Percentiles rank a stretch among this genome's conserved stretches.
Conservation (phyloP, 805 yeast species). For the Zygoascus flipseniorum region DNA sequence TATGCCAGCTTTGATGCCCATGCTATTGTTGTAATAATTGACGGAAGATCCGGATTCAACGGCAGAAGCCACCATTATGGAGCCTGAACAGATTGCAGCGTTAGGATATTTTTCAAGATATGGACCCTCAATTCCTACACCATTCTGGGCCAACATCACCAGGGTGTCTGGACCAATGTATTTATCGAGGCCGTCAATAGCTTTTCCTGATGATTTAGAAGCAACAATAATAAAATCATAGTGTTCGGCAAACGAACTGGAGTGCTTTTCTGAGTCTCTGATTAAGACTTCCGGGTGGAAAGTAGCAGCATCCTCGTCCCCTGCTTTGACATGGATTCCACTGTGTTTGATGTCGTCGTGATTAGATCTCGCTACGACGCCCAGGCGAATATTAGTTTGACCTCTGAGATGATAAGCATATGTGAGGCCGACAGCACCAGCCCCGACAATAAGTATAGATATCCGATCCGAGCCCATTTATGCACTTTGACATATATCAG, state of each 20-base stretch:
- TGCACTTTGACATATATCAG: too few relatives aligned
- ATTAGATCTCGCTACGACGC: slow-evolving; percentile 11
- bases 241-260: not conserved
- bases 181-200: slow-evolving; percentile 5
- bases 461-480: too few relatives aligned
- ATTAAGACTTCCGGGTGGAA: slow-evolving; percentile 5
- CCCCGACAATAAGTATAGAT: slow-evolving; percentile 13
- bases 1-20: not conserved
- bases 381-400: not conserved
- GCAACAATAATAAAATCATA: slow-evolving; percentile 12
- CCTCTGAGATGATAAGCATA: slow-evolving; percentile 3
- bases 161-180: slow-evolving; percentile 8
- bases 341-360: slow-evolving; percentile 6
- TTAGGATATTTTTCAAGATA: slow-evolving; percentile 10
- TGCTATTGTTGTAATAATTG: not conserved
- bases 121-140: slow-evolving; percentile 14
- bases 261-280: slow-evolving; percentile 5
- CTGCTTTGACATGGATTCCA: slow-evolving; percentile 2
- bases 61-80: slow-evolving; percentile 4
- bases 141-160: slow-evolving; percentile 13
- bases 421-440: slow-evolving; percentile 13
- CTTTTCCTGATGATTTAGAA: slow-evolving; percentile 4
- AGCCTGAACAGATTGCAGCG: slow-evolving; percentile 5
- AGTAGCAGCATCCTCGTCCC: not conserved
- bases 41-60: not conserved